Evolutionary conservation across 495 filamentous ascomycete genomes (phyloP).

Genomic region (Lasiosphaeria miniovina): DNA sequence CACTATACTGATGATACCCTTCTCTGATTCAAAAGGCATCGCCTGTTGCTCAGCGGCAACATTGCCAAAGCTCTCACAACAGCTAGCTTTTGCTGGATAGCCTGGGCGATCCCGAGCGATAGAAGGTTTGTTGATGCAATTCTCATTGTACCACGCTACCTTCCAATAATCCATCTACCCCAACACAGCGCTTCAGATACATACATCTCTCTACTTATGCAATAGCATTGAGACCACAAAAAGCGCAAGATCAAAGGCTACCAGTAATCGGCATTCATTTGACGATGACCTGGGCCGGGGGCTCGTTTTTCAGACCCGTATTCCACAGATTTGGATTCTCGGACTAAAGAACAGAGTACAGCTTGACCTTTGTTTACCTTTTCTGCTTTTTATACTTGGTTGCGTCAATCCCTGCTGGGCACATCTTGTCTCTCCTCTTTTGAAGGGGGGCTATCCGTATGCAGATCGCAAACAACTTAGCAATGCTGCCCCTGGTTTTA

Average conservation of each 20-base stretch:
- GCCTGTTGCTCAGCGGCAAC: background rate
- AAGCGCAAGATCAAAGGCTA: conserved; percentile 45
- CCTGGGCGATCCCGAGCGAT: no score
- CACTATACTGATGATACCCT: conserved; percentile 40
- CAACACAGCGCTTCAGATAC: conserved; percentile 42
- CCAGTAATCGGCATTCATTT: conserved; percentile 24
- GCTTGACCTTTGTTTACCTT: conserved; percentile 9
- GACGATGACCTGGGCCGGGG: conserved; percentile 16
- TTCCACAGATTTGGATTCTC: conserved; percentile 49
- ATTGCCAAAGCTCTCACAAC: no score
- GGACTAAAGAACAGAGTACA: conserved; percentile 57
- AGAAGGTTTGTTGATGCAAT: no score
- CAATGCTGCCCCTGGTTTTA: background rate
- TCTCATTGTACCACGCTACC: background rate
- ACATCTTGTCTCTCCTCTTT: background rate
- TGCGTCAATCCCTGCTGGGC: no score
- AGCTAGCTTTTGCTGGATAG: no score
- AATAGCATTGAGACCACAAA: conserved; percentile 49
- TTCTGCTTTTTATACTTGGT: conserved; percentile 1
- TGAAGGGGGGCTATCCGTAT: background rate
- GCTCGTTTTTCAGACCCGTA: conserved; percentile 53
- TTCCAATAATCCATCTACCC: conserved; percentile 2
- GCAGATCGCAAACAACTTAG: background rate
- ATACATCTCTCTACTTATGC: conserved; percentile 48
- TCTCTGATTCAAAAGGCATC: conserved; percentile 23